Percentiles rank a stretch among this genome's conserved stretches.
Conservation (phyloP, 352 stramenopile species). For the Phytopythium montanum region DNA sequence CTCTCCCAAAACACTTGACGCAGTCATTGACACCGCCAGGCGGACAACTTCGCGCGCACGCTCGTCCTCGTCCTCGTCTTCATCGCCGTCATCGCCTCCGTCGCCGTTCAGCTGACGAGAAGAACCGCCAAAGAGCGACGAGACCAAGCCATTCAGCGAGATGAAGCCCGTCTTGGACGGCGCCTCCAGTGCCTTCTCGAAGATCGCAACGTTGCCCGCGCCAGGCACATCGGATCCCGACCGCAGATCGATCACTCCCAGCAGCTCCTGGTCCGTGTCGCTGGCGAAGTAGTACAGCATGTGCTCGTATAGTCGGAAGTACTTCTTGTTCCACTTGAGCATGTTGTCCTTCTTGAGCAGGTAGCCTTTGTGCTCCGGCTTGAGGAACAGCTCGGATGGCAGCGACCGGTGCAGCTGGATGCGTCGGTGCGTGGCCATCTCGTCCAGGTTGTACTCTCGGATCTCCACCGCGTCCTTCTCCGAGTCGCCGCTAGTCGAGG, state of each 20-base stretch:
- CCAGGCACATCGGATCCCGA: conserved; percentile 63
- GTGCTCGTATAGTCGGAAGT: conserved; percentile 84
- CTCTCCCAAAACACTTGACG: conserved; percentile 58
- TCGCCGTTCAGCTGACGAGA: conserved; percentile 38
- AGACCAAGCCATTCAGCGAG: conserved; percentile 77
- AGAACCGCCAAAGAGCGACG: conserved; percentile 67
- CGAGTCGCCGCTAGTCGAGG: conserved; percentile 39
- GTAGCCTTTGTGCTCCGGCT: conserved; percentile 75
- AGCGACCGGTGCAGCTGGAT: conserved; percentile 84
- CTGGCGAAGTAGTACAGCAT: conserved; percentile 89
- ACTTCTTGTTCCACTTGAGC: conserved; percentile 89
- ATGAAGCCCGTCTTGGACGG: conserved; percentile 59
- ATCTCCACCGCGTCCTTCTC: conserved; percentile 82
- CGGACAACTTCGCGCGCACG: conserved; percentile 52
- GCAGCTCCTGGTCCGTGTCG: conserved; percentile 79
- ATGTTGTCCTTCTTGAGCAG: conserved; percentile 87
- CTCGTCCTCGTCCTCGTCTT: conserved; percentile 55
- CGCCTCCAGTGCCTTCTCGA: conserved; percentile 67
- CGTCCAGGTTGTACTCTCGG: conserved; percentile 86
- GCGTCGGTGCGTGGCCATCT: conserved; percentile 75
- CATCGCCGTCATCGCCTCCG: conserved; percentile 18
- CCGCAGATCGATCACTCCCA: conserved; percentile 80
- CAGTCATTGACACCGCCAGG: conserved; percentile 65
- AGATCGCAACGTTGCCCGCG: conserved; percentile 76
- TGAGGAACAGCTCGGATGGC: conserved; percentile 74